phyloP scores from a whole-genome alignment of 1,284 basidiomycete genomes.

The Cutaneotrichosporon dermatis region DNA sequence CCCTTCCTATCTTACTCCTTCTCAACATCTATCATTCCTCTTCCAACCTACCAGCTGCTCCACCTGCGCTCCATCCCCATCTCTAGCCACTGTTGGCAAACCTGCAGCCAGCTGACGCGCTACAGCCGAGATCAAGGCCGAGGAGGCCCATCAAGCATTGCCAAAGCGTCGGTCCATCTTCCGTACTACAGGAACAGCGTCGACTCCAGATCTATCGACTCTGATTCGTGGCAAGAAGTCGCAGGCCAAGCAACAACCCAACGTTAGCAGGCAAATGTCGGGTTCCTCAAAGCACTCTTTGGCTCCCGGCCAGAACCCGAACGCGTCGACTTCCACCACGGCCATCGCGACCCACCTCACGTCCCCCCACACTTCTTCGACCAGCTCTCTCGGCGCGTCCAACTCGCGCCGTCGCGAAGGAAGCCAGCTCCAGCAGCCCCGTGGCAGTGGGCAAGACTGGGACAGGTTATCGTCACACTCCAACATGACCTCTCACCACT shows the following conservation, averaged over 20 bases:
- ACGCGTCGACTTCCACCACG: constrained; percentile 4
- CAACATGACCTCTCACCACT: constrained; percentile 5
- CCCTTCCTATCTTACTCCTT: background rate
- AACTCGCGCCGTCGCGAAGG: background rate
- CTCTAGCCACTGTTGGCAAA: too few relatives aligned
- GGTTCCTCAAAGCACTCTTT: background rate
- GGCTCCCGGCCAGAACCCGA: background rate
- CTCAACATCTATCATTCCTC: background rate
- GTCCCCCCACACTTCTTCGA: constrained; percentile 2
- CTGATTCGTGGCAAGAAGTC: constrained; percentile 64
- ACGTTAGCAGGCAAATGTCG: constrained; percentile 50
- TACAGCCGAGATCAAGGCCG: constrained; percentile 26
- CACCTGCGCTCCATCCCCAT: too few relatives aligned
- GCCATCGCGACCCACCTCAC: background rate
- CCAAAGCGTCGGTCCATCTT: constrained; percentile 73
- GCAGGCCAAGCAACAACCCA: constrained; percentile 7
- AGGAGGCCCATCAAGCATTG: constrained; percentile 20
- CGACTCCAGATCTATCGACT: constrained; percentile 80
- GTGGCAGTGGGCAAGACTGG: background rate
- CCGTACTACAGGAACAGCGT: constrained; percentile 77
- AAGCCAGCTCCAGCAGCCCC: background rate
- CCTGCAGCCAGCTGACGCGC: too few relatives aligned
- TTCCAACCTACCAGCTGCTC: too few relatives aligned
- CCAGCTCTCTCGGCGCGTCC: constrained; percentile 1
- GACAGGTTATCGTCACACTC: constrained; percentile 1